Evolutionary conservation across 331 rosid species (phyloP).

Genomic region (Acacia concinna): DNA sequence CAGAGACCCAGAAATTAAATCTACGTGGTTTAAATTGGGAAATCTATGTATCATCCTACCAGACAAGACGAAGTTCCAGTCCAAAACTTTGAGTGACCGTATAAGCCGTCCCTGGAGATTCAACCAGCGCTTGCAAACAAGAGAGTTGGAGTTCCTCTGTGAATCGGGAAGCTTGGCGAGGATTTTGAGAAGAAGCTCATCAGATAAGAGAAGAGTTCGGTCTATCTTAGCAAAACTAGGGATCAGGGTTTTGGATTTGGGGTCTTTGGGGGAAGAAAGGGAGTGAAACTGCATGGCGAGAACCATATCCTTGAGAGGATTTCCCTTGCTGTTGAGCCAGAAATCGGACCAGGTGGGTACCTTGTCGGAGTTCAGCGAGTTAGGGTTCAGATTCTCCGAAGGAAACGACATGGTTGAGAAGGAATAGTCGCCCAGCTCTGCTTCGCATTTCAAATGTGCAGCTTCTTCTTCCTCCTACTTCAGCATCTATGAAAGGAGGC

Average conservation of each 20-base stretch:
- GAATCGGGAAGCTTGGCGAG: slow-evolving; percentile 61
- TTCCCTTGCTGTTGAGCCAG: slow-evolving; percentile 56
- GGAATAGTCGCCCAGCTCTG: background rate
- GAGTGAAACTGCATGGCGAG: slow-evolving; percentile 71
- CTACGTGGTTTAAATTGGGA: slow-evolving; percentile 74
- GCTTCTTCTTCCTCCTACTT: background rate
- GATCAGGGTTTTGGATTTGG: slow-evolving; percentile 31
- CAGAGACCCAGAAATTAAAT: slow-evolving; percentile 64
- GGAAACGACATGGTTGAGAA: slow-evolving; percentile 49
- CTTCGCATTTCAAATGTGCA: background rate
- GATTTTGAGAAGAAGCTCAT: slow-evolving; percentile 62
- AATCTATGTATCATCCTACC: slow-evolving; percentile 79
- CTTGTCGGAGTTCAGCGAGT: slow-evolving; percentile 46
- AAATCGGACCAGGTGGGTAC: slow-evolving; percentile 63
- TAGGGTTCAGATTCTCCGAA: slow-evolving; percentile 36
- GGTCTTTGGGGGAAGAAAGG: slow-evolving; percentile 44
- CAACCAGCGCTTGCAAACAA: slow-evolving; percentile 96
- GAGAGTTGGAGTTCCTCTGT: slow-evolving; percentile 57
- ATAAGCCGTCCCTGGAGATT: slow-evolving; percentile 76
- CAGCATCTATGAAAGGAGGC: slow-evolving; percentile 5
- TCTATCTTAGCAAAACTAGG: slow-evolving; percentile 46
- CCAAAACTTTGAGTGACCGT: slow-evolving; percentile 58
- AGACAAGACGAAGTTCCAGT: slow-evolving; percentile 78
- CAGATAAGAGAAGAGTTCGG: slow-evolving; percentile 64
- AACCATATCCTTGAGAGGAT: slow-evolving; percentile 52